Base-by-base conservation (phyloP, 2,329 filamentous ascomycete genomes). In the Phoma sp. region DNA sequence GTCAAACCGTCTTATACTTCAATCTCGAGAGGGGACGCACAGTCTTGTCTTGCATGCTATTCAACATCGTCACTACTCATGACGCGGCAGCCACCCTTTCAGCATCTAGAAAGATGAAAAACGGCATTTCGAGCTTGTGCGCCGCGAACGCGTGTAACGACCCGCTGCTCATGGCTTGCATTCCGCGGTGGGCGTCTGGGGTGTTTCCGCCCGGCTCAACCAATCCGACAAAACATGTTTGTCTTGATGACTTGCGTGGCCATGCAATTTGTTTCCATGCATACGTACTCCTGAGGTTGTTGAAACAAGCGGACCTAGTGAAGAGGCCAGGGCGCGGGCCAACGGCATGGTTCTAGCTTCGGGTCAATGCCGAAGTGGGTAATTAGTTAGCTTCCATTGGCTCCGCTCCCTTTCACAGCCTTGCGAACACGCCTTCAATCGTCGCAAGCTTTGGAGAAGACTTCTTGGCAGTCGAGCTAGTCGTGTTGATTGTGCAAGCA, bases 271-370 rank as follows among this genome's bases (percentile, higher is more conserved):
- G 32, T 23, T 51, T 38, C 26, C 26, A 43, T 29, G 49, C 49
- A 25, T 54, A 55, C 57, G 57, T 60, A 53, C 50, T 32, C 47
- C 42, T 51, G 42, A 49, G 50, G 50, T 39, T 42, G 53, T 51
- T 57, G 54, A 60, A 60, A 57, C 57, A 48, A 45, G 39, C 45
- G 45, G 30, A n/a, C 21, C 18, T 39, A 29, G 42, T 23, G 45
- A 23, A 36, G 32, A 47, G 32, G 23, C 20, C 29, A 40, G 25
- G 42, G 25, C 42, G 38, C 38, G 39, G 46, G 17, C 56, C 38
- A 47, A 43, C 17, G 9, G 23, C 20, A 29, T 50, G 4, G 7
- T 29, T 47, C 25, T 53, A 47, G 50, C 42, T 20, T 47, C 42
- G 36, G 49, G 17, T 23, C n/a, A 53, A 30, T 18, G 12, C 15